Percentiles rank a stretch among this genome's conserved stretches.
phyloP scores from a whole-genome alignment of 169 alveolate genomes.

The Cryptosporidium muris region DNA sequence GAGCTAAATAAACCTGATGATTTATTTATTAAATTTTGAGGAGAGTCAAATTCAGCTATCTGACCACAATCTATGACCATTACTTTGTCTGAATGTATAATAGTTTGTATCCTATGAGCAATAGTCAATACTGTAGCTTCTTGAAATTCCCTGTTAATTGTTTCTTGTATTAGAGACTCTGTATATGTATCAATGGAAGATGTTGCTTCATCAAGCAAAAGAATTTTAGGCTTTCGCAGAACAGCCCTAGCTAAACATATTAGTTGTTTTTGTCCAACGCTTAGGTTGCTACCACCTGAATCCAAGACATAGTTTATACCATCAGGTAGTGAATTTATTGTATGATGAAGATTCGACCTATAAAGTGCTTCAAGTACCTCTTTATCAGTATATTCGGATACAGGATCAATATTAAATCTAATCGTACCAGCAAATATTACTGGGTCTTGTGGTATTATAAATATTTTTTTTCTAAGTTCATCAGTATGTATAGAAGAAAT shows the following conservation, averaged over 20 bases:
- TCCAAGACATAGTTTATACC: conserved; percentile 72
- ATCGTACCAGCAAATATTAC: conserved; percentile 79
- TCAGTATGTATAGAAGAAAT: conserved; percentile 28
- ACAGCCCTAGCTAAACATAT: conserved; percentile 86
- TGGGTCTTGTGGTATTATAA: conserved; percentile 79
- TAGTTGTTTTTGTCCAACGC: conserved; percentile 87
- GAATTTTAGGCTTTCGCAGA: conserved; percentile 79
- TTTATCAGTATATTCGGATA: conserved; percentile 62
- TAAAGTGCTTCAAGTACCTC: conserved; percentile 69
- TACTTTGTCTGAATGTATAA: conserved; percentile 83
- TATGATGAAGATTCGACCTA: conserved; percentile 30
- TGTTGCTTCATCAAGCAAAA: conserved; percentile 88
- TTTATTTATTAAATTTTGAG: conserved; percentile 76
- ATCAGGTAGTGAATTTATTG: conserved; percentile 12
- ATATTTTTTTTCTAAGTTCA: conserved; percentile 40
- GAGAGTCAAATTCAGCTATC: conserved; percentile 80
- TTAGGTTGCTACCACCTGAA: conserved; percentile 81
- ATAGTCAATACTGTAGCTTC: conserved; percentile 85
- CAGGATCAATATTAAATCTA: conserved; percentile 82
- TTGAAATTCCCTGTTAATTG: conserved; percentile 76
- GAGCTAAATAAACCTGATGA: conserved; percentile 31
- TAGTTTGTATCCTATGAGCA: conserved; percentile 88
- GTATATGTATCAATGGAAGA: conserved; percentile 81
- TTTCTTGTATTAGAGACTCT: conserved; percentile 79
- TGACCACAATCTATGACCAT: conserved; percentile 80